Conservation (phyloP, 2,329 filamentous ascomycete species). For the Pseudogymnoascus sp. region DNA sequence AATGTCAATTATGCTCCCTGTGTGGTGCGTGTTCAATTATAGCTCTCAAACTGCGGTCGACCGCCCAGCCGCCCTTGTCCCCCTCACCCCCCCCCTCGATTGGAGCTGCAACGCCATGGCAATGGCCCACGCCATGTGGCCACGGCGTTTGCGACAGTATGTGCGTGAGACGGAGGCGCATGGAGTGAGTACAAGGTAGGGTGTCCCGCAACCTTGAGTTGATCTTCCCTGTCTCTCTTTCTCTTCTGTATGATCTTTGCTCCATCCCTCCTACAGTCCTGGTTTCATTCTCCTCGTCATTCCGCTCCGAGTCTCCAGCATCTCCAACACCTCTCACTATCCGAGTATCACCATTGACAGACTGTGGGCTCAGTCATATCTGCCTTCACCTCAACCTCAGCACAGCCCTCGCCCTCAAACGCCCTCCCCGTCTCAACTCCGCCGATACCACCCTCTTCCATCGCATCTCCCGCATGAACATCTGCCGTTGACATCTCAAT, state of each 20-base stretch:
- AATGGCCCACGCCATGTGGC: constrained; percentile 2
- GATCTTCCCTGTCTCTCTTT: not conserved
- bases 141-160: not conserved
- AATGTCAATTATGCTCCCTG: not conserved
- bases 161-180: not conserved
- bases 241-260: constrained; percentile 1
- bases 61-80: not conserved
- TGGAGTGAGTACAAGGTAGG: not conserved
- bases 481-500: constrained; percentile 2
- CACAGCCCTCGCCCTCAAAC: not conserved
- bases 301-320: not conserved
- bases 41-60: not conserved
- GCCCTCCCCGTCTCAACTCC: not conserved
- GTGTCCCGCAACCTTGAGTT: constrained; percentile 1
- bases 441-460: not conserved
- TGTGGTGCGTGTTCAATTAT: not conserved
- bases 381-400: not conserved
- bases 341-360: not conserved
- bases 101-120: not conserved
- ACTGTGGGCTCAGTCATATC: not conserved
- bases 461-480: not conserved
- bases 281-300: constrained; percentile 2
- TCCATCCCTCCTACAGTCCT: not conserved
- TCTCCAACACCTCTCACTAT: not conserved
- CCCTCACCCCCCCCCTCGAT: not conserved